phyloP scores from a whole-genome alignment of 805 yeast genomes.

The Sugiyamaella chiloensis region DNA sequence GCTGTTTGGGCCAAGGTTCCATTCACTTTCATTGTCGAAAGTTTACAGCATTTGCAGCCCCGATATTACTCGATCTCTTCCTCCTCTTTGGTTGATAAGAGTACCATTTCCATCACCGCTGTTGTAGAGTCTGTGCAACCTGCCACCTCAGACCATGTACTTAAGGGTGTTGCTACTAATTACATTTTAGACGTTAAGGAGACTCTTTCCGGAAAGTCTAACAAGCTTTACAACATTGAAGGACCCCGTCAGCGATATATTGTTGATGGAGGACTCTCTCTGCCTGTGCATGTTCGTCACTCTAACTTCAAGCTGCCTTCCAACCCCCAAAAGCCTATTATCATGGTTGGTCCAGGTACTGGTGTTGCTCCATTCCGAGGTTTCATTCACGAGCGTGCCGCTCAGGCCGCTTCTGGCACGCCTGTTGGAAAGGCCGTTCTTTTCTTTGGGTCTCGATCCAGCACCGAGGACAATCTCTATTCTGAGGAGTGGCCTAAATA shows the following conservation, averaged over 20 bases:
- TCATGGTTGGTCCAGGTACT: slow-evolving; percentile 97
- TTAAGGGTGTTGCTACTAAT: slow-evolving; percentile 89
- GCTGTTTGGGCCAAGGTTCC: slow-evolving; percentile 74
- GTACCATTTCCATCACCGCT: slow-evolving; percentile 78
- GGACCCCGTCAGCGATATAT: slow-evolving; percentile 72
- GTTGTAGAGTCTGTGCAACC: slow-evolving; percentile 70
- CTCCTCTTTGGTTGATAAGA: slow-evolving; percentile 73
- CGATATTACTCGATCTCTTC: slow-evolving; percentile 97
- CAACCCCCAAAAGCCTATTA: slow-evolving; percentile 76
- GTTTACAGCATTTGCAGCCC: slow-evolving; percentile 78
- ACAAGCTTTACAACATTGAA: slow-evolving; percentile 58
- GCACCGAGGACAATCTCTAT: slow-evolving; percentile 78
- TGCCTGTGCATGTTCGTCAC: slow-evolving; percentile 91
- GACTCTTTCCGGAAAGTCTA: slow-evolving; percentile 40
- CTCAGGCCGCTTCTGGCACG: slow-evolving; percentile 45
- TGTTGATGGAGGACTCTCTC: slow-evolving; percentile 43
- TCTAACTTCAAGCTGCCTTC: slow-evolving; percentile 92
- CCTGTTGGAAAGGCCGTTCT: slow-evolving; percentile 66
- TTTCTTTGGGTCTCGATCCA: slow-evolving; percentile 84
- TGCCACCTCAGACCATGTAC: slow-evolving; percentile 36
- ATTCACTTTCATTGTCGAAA: slow-evolving; percentile 78
- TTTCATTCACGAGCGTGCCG: slow-evolving; percentile 82
- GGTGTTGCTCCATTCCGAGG: slow-evolving; percentile 99
- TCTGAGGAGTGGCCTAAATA: slow-evolving; percentile 86
- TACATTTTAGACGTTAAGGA: slow-evolving; percentile 70